phyloP scores from a whole-genome alignment of 345 rosid species.

The Citrus unshiu region DNA sequence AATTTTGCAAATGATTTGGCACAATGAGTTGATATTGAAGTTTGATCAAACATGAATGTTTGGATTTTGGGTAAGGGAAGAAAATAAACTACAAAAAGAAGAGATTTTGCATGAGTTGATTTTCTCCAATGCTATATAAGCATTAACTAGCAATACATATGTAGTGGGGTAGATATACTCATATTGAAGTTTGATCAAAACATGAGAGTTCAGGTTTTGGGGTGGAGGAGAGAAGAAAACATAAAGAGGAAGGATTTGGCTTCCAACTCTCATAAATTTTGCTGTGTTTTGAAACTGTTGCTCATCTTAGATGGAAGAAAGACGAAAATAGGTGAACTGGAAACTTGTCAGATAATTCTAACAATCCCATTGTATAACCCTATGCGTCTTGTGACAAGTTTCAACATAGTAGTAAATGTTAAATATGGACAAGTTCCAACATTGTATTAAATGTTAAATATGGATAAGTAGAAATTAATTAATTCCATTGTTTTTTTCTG shows the following conservation, averaged over 20 bases:
- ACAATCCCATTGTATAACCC: background rate
- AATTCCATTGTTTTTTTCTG: background rate
- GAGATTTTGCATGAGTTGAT: background rate
- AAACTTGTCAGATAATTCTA: background rate
- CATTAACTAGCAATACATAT: background rate
- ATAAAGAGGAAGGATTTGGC: background rate
- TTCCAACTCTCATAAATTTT: background rate
- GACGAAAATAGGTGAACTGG: background rate
- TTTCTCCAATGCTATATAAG: background rate
- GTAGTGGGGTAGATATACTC: background rate
- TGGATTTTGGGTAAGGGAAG: background rate
- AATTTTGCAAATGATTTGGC: background rate
- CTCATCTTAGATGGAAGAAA: background rate
- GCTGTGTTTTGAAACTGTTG: too few species aligned
- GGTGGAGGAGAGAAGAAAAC: background rate
- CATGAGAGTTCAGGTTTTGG: background rate
- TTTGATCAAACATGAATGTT: background rate
- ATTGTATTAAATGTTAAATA: background rate
- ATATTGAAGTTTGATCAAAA: background rate
- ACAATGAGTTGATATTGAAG: background rate
- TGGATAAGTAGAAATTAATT: background rate
- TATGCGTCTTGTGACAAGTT: background rate
- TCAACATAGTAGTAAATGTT: background rate
- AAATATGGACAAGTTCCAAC: background rate
- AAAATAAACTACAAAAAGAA: background rate